phyloP scores from a whole-genome alignment of 2,329 filamentous ascomycete genomes.

The Exophiala sp. region DNA sequence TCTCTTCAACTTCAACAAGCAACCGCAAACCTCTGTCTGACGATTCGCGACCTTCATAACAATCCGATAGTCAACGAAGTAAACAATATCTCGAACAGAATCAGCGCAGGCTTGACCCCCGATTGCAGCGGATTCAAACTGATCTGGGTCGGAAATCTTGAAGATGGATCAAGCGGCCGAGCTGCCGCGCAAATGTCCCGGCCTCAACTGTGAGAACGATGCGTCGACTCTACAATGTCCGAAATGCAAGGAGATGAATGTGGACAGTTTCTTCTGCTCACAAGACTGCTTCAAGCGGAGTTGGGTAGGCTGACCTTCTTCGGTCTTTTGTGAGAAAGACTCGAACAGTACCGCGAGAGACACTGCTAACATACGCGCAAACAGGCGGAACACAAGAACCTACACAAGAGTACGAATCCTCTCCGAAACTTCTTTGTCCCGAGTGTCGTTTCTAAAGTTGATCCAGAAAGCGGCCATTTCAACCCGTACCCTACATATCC shows the following conservation, averaged over 20 bases:
- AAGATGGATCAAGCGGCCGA: conserved; percentile 32
- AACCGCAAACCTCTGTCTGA: too few relatives aligned
- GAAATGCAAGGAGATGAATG: conserved; percentile 84
- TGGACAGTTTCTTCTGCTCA: conserved; percentile 94
- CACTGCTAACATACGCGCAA: conserved; percentile 14
- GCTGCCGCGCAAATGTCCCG: conserved; percentile 59
- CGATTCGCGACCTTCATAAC: too few relatives aligned
- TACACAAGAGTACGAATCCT: conserved; percentile 76
- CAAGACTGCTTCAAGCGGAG: conserved; percentile 99
- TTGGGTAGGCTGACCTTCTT: conserved; percentile 67
- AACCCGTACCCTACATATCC: conserved; percentile 89
- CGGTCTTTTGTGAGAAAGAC: conserved; percentile 23
- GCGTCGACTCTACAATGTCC: conserved; percentile 87
- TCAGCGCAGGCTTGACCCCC: too few relatives aligned
- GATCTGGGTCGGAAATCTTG: too few relatives aligned
- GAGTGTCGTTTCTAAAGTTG: conserved; percentile 83
- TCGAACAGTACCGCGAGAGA: neutral
- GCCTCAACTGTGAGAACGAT: conserved; percentile 80
- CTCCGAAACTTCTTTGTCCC: conserved; percentile 72
- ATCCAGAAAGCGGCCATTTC: conserved; percentile 82
- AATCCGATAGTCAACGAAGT: too few relatives aligned
- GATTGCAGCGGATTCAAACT: too few relatives aligned
- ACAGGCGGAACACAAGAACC: conserved; percentile 75
- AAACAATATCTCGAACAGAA: too few relatives aligned
- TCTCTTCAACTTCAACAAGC: too few relatives aligned